Conservation (phyloP, 768 basidiomycete species). For the Chlorophyllum brunneum region DNA sequence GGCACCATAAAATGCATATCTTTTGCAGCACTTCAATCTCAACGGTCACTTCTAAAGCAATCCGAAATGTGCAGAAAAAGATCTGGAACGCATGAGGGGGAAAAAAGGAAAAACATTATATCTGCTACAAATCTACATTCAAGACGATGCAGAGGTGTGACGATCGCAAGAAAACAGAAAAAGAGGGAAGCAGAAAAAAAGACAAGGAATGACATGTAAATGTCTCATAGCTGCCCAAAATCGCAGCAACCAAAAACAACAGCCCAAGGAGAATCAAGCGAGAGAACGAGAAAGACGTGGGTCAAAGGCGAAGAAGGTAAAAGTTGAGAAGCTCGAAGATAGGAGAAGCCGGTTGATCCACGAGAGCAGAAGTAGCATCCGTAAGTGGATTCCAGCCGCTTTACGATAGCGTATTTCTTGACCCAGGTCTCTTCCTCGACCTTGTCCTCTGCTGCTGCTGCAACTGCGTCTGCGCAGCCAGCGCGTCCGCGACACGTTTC, state of each 20-base stretch:
- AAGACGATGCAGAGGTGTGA: not conserved
- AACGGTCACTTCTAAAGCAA: slow-evolving; percentile 2
- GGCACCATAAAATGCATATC: slow-evolving; percentile 2
- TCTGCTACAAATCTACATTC: slow-evolving; percentile 10
- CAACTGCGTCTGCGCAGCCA: slow-evolving; percentile 45
- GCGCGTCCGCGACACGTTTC: slow-evolving; percentile 62
- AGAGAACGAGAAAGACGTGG: slow-evolving; percentile 14
- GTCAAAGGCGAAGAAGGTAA: no score
- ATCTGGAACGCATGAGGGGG: not conserved
- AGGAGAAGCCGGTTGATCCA: not conserved
- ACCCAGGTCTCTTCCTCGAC: slow-evolving; percentile 28
- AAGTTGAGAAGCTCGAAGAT: not conserved
- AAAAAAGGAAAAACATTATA: slow-evolving; percentile 4
- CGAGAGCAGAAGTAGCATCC: not conserved
- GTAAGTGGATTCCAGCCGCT: not conserved
- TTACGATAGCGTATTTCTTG: slow-evolving; percentile 37
- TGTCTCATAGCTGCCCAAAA: not conserved
- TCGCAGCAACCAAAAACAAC: not conserved
- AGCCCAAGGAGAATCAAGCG: slow-evolving; percentile 5
- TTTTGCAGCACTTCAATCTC: not conserved
- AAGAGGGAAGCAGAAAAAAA: not conserved
- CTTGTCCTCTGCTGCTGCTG: slow-evolving; percentile 24
- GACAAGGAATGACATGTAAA: not conserved
- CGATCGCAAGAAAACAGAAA: not conserved
- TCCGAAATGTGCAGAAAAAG: slow-evolving; percentile 4